Evolutionary conservation across 148 eudicot genomes (phyloP).

Genomic region (Polygonum maritimum): DNA sequence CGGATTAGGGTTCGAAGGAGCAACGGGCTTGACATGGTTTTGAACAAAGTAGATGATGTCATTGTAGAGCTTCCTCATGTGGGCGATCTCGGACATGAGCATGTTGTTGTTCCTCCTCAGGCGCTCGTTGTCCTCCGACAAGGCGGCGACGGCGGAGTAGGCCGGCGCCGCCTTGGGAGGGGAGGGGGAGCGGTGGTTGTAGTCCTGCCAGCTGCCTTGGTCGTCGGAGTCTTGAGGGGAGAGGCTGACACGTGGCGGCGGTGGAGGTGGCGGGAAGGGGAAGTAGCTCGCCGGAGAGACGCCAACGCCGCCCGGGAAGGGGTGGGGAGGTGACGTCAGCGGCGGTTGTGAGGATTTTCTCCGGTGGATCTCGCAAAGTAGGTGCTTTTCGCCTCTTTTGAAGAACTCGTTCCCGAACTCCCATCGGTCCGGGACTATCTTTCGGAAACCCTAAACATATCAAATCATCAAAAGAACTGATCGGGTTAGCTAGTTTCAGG

Average conservation of each 20-base stretch:
- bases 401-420: constrained; percentile 89
- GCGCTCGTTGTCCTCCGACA: constrained; percentile 72
- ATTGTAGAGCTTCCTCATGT: constrained; percentile 78
- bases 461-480: background rate
- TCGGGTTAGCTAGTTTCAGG: no score
- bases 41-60: constrained; percentile 87
- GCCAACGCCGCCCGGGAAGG: background rate
- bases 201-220: constrained; percentile 13
- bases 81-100: constrained; percentile 71
- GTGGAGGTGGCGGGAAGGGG: constrained; percentile 16
- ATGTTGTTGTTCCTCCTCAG: constrained; percentile 58
- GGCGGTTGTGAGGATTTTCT: constrained; percentile 60
- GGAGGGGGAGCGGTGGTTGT: constrained; percentile 13
- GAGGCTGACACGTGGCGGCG: constrained; percentile 25
- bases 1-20: background rate
- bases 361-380: constrained; percentile 83
- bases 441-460: constrained; percentile 66
- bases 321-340: constrained; percentile 28
- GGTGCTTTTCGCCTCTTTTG: constrained; percentile 76
- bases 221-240: constrained; percentile 49
- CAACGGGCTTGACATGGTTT: constrained; percentile 78
- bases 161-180: background rate
- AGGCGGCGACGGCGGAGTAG: constrained; percentile 25
- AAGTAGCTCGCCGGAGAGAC: constrained; percentile 19
- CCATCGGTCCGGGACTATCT: constrained; percentile 83